Percentiles rank a stretch among this genome's conserved stretches.
These are phyloP conservation scores for Rostrohypoxylon terebratum DNA, from an alignment of 495 filamentous ascomycete genomes.

Conservation along the genomic window DNA sequence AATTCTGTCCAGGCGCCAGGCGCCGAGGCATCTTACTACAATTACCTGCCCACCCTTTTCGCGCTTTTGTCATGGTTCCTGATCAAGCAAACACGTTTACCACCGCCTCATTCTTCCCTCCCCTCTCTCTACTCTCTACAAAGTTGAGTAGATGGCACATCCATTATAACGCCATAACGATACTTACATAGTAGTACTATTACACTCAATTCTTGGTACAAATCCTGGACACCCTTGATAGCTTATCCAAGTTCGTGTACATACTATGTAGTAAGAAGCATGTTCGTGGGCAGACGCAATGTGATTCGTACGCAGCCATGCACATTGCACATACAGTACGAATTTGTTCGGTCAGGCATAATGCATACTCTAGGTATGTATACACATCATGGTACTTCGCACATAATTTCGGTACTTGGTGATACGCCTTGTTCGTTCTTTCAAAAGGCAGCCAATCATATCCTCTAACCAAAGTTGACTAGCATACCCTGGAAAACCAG, in stretches of 20 bases:
- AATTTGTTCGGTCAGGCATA: slow-evolving; percentile 10
- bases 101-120: background rate
- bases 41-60: slow-evolving; percentile 28
- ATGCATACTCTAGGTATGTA: no score
- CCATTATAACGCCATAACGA: background rate
- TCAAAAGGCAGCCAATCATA: slow-evolving; percentile 44
- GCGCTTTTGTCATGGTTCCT: background rate
- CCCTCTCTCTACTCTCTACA: background rate
- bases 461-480: slow-evolving; percentile 14
- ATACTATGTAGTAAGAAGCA: no score
- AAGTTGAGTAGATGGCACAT: background rate
- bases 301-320: slow-evolving; percentile 21
- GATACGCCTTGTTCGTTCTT: slow-evolving; percentile 36
- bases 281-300: slow-evolving; percentile 9
- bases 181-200: background rate
- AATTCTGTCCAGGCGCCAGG: slow-evolving; percentile 25
- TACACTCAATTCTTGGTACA: slow-evolving; percentile 9
- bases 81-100: background rate
- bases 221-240: slow-evolving; percentile 1
- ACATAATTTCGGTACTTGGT: slow-evolving; percentile 41
- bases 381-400: slow-evolving; percentile 27
- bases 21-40: slow-evolving; percentile 26
- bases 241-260: slow-evolving; percentile 8
- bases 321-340: slow-evolving; percentile 26
- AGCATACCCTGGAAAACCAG: slow-evolving; percentile 39